Percentiles rank a stretch among this genome's conserved stretches.
These are phyloP conservation scores for Sclerotinia glacialis DNA, from an alignment of 2,329 filamentous ascomycete genomes.

Conservation along the genomic window DNA sequence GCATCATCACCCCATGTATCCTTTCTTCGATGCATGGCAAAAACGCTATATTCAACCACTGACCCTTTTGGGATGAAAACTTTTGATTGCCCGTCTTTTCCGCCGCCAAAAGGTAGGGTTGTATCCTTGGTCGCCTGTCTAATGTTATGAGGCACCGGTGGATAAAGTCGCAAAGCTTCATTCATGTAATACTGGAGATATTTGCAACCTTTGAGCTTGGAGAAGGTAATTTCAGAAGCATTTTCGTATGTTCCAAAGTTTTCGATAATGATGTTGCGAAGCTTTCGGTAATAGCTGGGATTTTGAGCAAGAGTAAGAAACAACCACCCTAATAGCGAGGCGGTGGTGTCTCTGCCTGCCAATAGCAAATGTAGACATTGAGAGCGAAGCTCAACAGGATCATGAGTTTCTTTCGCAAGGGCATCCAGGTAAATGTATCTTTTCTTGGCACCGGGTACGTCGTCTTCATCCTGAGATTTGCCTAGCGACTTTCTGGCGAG, in stretches of 20 bases:
- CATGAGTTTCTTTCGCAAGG: constrained; percentile 49
- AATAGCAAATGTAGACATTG: constrained; percentile 41
- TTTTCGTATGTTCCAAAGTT: constrained; percentile 37
- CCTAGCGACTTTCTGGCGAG: neutral
- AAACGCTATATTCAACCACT: constrained; percentile 23
- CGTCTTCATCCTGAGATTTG: constrained; percentile 38
- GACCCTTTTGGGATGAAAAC: constrained; percentile 33
- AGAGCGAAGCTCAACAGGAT: constrained; percentile 47
- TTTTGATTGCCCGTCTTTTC: constrained; percentile 33
- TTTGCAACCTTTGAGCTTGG: constrained; percentile 49
- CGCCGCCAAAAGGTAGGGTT: constrained; percentile 37
- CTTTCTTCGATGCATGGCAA: constrained; percentile 41
- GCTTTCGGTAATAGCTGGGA: constrained; percentile 36
- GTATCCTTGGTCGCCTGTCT: constrained; percentile 29
- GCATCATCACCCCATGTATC: constrained; percentile 42
- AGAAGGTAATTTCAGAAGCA: constrained; percentile 49
- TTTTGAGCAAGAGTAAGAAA: constrained; percentile 34
- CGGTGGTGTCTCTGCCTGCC: constrained; percentile 45
- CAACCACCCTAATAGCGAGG: constrained; percentile 40
- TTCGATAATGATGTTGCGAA: constrained; percentile 26
- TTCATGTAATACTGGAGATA: constrained; percentile 56
- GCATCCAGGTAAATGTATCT: constrained; percentile 42
- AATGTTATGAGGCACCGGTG: constrained; percentile 40
- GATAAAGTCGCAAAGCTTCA: constrained; percentile 44
- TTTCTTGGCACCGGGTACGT: constrained; percentile 45